Percentiles rank a stretch among this genome's conserved stretches.
Conservation (phyloP, 2,329 filamentous ascomycete genomes). For the Cladophialophora yegresii region DNA sequence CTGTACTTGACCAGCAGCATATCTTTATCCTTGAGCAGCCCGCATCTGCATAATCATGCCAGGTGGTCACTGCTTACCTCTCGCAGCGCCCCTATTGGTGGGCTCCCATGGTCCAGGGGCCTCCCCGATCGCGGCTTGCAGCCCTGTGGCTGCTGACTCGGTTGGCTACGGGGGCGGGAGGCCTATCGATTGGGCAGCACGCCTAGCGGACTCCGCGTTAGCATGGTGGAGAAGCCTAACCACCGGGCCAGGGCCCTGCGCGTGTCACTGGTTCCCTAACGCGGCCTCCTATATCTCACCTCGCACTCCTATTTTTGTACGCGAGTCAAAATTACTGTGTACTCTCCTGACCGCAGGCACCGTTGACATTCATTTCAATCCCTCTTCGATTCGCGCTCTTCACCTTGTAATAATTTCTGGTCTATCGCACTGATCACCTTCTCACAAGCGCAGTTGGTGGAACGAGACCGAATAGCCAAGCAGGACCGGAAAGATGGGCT, state of each 20-base stretch:
- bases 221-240: constrained; percentile 3
- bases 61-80: constrained; percentile 19
- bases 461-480: neutral
- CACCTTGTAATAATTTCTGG: constrained; percentile 8
- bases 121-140: constrained; percentile 4
- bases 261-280: constrained; percentile 15
- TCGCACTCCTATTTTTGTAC: constrained; percentile 19
- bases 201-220: constrained; percentile 32
- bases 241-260: neutral
- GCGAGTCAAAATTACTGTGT: neutral
- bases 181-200: constrained; percentile 10
- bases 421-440: neutral
- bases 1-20: too few relatives aligned
- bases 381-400: constrained; percentile 4
- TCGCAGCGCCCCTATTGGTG: constrained; percentile 11
- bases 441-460: neutral
- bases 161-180: neutral
- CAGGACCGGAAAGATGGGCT: constrained; percentile 27
- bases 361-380: constrained; percentile 7
- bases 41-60: constrained; percentile 17
- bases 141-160: neutral
- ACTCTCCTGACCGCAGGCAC: neutral
- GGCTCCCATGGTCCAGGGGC: constrained; percentile 9
- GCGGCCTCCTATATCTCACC: constrained; percentile 14
- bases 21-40: neutral